These are phyloP conservation scores for Xylaria sp. DNA, from an alignment of 2,329 filamentous ascomycete genomes.

Conservation along the genomic window DNA sequence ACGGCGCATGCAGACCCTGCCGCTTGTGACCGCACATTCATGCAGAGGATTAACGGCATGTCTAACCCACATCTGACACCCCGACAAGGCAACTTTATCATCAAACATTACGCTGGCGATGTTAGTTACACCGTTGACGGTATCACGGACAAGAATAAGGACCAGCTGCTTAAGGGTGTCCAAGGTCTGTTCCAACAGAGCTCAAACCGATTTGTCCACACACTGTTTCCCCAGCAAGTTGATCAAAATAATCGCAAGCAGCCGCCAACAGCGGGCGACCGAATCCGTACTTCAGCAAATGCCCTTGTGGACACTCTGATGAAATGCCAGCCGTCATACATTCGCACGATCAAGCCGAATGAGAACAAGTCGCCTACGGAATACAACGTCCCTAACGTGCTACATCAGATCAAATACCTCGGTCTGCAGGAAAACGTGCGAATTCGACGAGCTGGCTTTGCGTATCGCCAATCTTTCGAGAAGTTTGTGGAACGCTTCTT, in stretches of 20 bases:
- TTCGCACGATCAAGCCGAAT: slow-evolving; percentile 98
- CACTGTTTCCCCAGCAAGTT: slow-evolving; percentile 89
- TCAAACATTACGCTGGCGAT: slow-evolving; percentile 99
- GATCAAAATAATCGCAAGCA: slow-evolving; percentile 96
- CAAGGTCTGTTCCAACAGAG: slow-evolving; percentile 87
- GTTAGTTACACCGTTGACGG: slow-evolving; percentile 94
- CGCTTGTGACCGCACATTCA: slow-evolving; percentile 95
- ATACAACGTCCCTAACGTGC: slow-evolving; percentile 90
- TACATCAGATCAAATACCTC: slow-evolving; percentile 99
- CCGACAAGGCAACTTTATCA: slow-evolving; percentile 94
- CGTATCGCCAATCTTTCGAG: slow-evolving; percentile 95
- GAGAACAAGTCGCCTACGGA: slow-evolving; percentile 97
- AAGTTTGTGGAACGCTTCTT: slow-evolving; percentile 99
- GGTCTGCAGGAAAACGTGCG: slow-evolving; percentile 99
- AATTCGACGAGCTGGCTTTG: slow-evolving; percentile 94
- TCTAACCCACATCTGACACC: slow-evolving; percentile 91
- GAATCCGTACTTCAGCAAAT: slow-evolving; percentile 94
- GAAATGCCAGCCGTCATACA: slow-evolving; percentile 97
- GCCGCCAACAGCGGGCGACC: slow-evolving; percentile 93
- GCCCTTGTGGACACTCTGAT: slow-evolving; percentile 94
- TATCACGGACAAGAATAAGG: slow-evolving; percentile 99
- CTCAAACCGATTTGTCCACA: slow-evolving; percentile 86
- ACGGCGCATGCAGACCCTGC: slow-evolving; percentile 97
- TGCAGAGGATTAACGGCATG: slow-evolving; percentile 90
- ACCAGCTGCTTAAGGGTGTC: slow-evolving; percentile 93